These are phyloP conservation scores for Gentiana dahurica DNA, from an alignment of 257 asterid species.

Conservation along the genomic window DNA sequence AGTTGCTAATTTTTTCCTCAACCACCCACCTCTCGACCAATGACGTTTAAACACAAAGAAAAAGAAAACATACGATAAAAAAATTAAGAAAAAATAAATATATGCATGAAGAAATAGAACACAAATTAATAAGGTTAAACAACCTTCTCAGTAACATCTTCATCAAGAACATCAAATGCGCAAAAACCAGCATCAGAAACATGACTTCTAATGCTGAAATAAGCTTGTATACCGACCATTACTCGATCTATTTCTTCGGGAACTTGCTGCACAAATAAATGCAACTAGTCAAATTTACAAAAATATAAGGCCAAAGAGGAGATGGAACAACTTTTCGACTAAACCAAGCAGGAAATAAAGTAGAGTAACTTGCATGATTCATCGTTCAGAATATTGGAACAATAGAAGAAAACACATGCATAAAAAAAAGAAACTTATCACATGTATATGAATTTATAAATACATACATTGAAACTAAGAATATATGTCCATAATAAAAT, in stretches of 20 bases:
- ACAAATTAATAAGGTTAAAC: conserved; percentile 3
- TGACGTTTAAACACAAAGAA: background rate
- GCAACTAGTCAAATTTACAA: conserved; percentile 11
- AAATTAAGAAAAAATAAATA: background rate
- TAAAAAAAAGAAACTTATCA: background rate
- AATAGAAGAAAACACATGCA: background rate
- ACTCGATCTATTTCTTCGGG: conserved; percentile 97
- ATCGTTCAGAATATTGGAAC: background rate
- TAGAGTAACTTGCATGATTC: background rate
- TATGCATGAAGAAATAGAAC: too few species aligned
- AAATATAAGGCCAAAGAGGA: conserved; percentile 2
- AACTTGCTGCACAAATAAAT: conserved; percentile 61
- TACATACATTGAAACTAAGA: too few species aligned
- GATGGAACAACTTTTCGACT: background rate
- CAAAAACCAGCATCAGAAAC: conserved; percentile 75
- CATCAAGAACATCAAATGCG: conserved; percentile 50
- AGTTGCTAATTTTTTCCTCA: too few species aligned
- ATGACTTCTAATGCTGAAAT: conserved; percentile 85
- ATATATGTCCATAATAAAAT: too few species aligned
- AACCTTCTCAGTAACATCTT: conserved; percentile 52
- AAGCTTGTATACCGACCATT: conserved; percentile 88
- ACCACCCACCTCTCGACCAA: too few species aligned
- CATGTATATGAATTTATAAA: too few species aligned
- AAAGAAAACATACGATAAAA: background rate
- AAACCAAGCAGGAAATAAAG: background rate